phyloP scores from a whole-genome alignment of 331 rosid genomes.

The Telfairia occidentalis region DNA sequence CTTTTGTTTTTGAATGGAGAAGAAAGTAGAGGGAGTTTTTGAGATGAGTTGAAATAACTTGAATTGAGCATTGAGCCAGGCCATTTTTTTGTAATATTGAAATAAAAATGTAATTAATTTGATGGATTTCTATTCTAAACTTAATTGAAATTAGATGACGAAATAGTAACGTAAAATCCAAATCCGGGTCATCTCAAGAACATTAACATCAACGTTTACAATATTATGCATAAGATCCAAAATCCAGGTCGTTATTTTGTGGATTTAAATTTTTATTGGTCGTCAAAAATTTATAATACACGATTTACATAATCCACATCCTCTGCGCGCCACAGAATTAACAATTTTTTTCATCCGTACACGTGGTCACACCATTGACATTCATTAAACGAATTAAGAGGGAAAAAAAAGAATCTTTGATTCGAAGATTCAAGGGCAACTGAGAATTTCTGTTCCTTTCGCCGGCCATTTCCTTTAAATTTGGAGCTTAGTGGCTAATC shows the following conservation, averaged over 20 bases:
- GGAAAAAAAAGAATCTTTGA: neutral
- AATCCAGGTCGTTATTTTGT: neutral
- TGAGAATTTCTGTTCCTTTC: neutral
- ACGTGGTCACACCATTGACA: conserved; percentile 1
- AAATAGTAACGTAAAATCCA: too few species aligned
- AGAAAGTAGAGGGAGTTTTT: neutral
- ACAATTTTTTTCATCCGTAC: neutral
- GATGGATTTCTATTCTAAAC: too few species aligned
- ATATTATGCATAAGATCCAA: neutral
- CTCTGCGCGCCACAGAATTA: neutral
- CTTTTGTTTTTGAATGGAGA: neutral
- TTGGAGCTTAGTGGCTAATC: neutral
- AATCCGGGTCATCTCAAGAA: too few species aligned
- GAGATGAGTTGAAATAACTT: neutral
- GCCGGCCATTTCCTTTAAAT: conserved; percentile 2
- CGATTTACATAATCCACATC: neutral
- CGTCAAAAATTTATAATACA: neutral
- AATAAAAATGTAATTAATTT: neutral
- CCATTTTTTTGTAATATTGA: neutral
- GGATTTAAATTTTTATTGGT: neutral
- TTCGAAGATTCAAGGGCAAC: neutral
- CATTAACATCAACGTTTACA: neutral
- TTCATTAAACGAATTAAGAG: neutral
- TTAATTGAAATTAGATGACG: too few species aligned
- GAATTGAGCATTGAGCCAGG: neutral